Evolutionary conservation across 805 yeast genomes (phyloP), one percentile per base, ranked within the genome.

Genomic region (Wickerhamiella azymoides): DNA sequence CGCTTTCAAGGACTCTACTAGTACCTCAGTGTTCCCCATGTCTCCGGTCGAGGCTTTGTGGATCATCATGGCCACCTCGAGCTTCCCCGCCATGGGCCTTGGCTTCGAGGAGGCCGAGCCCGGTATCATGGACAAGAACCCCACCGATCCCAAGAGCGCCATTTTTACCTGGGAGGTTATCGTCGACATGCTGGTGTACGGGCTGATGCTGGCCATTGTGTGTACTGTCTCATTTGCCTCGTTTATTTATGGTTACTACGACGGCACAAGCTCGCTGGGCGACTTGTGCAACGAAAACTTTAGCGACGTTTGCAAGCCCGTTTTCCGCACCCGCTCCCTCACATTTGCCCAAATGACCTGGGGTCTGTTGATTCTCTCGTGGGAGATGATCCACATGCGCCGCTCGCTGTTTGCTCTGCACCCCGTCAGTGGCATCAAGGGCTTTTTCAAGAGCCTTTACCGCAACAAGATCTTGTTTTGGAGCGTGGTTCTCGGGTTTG

Each of bases 1-100:
- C 45, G 84, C 77, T 2, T 82, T 82, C 61, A 72, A 74, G 51
- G 92, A 80, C 57, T 53, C 62, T 0, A 64, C 72, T 33, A 78
- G 74, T 2, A 69, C 67, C 47, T 83, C 94, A 4, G 94, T 85
- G 5, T 84, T 84, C 67, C 88, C 89, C 41, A 68, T 82, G 48
- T 73, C 84, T 49, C 88, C 89, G 8, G 84, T 81, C 49, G 85
- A 81, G 62, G 85, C 79, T 7, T 66, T 81, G 53, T 81, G 88
- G 88, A 75, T 81, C 55, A 73, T 81, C 56, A 84, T 81, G 57
- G 74, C 80, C 36, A 80, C 89, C 1, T 78, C 86, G 1, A 79
- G 85, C 54, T 79, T 80, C 69, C 89, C 89, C 38, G 88, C 88
- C 17, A 80, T 81, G 84, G 88, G 89, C 24, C 71, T 80, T 45